Percentiles rank a stretch among this genome's conserved stretches.
phyloP scores from a whole-genome alignment of 2,329 filamentous ascomycete genomes.

The Pseudocercospora macadamiae region DNA sequence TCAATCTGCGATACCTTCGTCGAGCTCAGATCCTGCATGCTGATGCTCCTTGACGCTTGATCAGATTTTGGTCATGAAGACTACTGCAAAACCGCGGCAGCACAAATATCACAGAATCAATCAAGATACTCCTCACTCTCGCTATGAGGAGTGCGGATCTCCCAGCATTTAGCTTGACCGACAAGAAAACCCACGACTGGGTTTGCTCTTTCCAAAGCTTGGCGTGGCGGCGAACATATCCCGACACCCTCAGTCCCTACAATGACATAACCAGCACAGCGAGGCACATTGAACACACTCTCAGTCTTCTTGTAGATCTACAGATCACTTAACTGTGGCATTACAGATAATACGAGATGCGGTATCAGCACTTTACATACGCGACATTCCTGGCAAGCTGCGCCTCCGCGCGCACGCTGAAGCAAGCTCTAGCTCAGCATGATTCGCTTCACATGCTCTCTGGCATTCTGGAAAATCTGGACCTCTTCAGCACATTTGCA shows the following conservation, averaged over 20 bases:
- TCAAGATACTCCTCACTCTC: too few relatives aligned
- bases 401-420: slow-evolving; percentile 41
- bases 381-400: background rate
- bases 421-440: slow-evolving; percentile 38
- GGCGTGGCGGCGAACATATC: background rate
- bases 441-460: slow-evolving; percentile 19
- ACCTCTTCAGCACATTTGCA: slow-evolving; percentile 19
- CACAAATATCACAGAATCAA: too few relatives aligned
- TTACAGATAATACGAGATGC: background rate
- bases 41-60: too few relatives aligned
- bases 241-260: background rate
- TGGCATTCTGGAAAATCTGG: slow-evolving; percentile 18
- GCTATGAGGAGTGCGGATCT: too few relatives aligned
- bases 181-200: too few relatives aligned
- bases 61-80: too few relatives aligned
- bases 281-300: background rate
- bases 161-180: too few relatives aligned
- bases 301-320: background rate
- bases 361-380: background rate
- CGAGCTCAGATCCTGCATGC: too few relatives aligned
- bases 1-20: too few relatives aligned
- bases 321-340: too few relatives aligned
- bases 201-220: background rate
- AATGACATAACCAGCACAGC: background rate
- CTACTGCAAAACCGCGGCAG: too few relatives aligned